Evolutionary conservation across 805 yeast genomes (phyloP), one percentile per base, ranked within the genome.

Genomic region (Saturnispora hagleri): DNA sequence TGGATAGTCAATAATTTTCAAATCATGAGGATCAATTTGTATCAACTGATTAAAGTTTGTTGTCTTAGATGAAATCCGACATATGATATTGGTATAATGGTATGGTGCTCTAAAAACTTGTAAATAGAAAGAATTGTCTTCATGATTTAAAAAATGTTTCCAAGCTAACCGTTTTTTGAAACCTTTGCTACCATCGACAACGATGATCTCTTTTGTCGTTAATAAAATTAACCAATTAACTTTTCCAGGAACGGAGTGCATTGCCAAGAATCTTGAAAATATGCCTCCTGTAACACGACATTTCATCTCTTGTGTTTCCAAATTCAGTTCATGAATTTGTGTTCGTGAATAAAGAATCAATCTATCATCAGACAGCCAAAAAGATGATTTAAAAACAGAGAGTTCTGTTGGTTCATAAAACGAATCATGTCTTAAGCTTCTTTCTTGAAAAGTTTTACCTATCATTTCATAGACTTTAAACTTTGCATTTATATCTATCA

Each of bases 141-240:
- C 56, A 7, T 75, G 71, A 43, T 75, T 73, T 22, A 85, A 64
- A 54, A 68, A 77, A 64, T 89, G 96, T 54, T 82, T 84, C 90
- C 95, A 86, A 0, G 90, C 76, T 1, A 88, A 59, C 2, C 78
- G 53, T 52, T 85, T 72, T 31, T 66, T 66, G n/a, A 79, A 60
- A 12, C 67, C 65, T 15, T 57, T 50, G 17, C 62, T 62, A 2
- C 58, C 46, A 12, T 69, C 69, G 18, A 83, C 58, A 73, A 89
- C 69, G 0, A 80, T 74, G 7, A 89, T 48, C 58, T 86, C 90
- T 52, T 75, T 77, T 0, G 89, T 75, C 0, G 95, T 86, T 27
- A 89, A 66, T 5, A 86, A 58, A 41, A 84, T 73, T 3, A 75
- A 67, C 53, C 73, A 69, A 4, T 24, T 20, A 8, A 26, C 17